Base-by-base conservation (phyloP, 1,284 basidiomycete species). In the Prillingera fragicola region DNA sequence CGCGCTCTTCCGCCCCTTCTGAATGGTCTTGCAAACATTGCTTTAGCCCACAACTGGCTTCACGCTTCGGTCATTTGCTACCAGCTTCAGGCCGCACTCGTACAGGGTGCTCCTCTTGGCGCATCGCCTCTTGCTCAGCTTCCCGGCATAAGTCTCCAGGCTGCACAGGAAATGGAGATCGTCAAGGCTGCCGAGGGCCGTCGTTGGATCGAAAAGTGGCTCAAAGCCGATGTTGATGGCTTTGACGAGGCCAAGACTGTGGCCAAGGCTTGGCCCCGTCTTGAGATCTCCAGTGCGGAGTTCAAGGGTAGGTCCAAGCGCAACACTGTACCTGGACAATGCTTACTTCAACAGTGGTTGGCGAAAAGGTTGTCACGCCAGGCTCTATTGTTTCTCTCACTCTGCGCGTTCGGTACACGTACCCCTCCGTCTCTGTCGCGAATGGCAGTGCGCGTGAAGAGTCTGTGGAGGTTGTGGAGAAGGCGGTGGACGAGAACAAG, bases 11-110 rank as follows among this genome's bases (percentile, higher is more conserved):
- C 86, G 4, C 65, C 77, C n/a, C 73, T 95, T 4, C 77, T 96
- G 25, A 85, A 80, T 43, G 87, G 88, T 0, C 75, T 97, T 36
- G 76, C 91, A 48, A 85, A 83, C 56, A 88, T 97, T 59, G 77
- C 84, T 0, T 78, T 87, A 18, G 80, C 91, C 1, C 87, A 91
- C 61, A 91, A 83, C 66, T 98, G 92, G 91, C 80, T 97, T n/a
- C 66, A 79, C 10, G 84, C 89, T 1, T 84, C 88, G 0, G 74
- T 90, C 24, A 74, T 80, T 23, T 76, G 85, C 52, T 86, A 94
- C 79, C 82, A 84, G 37, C 75, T 98, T 15, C 85, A 92, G 51
- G 81, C 87, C 13, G 82, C 83, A 66, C 74, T 98, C 34, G 78
- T 83, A 0, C 95, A 98, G 71, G 94, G 89, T 1, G 73, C 94